Percentiles rank a stretch among this genome's conserved stretches.
These are phyloP conservation scores for Albizia julibrissin DNA, from an alignment of 306 rosid species.

Conservation along the genomic window DNA sequence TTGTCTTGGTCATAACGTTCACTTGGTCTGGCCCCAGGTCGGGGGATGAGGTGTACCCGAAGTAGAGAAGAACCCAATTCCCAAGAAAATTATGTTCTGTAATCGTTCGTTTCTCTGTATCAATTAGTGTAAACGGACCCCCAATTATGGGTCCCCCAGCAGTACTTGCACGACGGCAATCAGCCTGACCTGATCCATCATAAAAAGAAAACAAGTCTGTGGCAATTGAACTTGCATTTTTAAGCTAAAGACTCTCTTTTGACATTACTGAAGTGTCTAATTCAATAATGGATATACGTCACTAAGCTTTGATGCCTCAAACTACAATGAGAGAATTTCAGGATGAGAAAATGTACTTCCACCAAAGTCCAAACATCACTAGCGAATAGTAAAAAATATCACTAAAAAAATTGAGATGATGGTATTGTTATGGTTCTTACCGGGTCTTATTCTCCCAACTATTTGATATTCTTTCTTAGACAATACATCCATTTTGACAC, in stretches of 20 bases:
- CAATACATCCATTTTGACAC: constrained; percentile 16
- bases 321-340: constrained; percentile 20
- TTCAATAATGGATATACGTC: not conserved
- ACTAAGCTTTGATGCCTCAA: constrained; percentile 27
- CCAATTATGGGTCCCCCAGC: constrained; percentile 71
- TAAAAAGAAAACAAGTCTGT: constrained; percentile 27
- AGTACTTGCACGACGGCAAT: constrained; percentile 26
- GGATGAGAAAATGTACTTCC: not conserved
- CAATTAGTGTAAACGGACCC: constrained; percentile 80
- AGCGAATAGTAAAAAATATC: not conserved
- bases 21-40: constrained; percentile 91
- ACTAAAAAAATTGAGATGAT: not conserved
- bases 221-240: constrained; percentile 14
- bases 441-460: not conserved
- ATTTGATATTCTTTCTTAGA: constrained; percentile 16
- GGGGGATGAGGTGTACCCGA: constrained; percentile 93
- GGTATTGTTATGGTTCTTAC: not conserved
- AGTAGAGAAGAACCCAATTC: constrained; percentile 87
- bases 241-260: not conserved
- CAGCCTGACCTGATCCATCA: constrained; percentile 61
- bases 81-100: constrained; percentile 67
- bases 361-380: constrained; percentile 18
- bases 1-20: constrained; percentile 62
- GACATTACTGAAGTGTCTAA: not conserved
- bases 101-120: constrained; percentile 60